These are phyloP conservation scores for Triticum timopheevii DNA, from an alignment of 176 grass and related monocot species.

Conservation along the genomic window DNA sequence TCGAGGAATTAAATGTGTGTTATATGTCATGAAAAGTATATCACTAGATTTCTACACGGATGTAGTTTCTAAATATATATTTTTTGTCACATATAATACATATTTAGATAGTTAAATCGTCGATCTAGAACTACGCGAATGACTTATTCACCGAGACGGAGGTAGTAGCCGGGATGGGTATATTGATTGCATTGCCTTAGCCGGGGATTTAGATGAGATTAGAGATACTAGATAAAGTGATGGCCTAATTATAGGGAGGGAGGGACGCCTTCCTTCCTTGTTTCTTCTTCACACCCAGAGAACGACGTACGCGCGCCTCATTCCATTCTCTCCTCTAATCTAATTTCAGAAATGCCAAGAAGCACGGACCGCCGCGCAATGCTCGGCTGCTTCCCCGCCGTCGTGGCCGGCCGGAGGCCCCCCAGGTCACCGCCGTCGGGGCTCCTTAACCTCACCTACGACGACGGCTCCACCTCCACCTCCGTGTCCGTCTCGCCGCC, in stretches of 20 bases:
- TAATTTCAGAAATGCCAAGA: background rate
- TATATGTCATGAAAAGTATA: too few relatives aligned
- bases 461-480: conserved; percentile 22
- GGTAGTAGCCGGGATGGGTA: background rate
- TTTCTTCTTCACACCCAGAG: conserved; percentile 10
- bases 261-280: background rate
- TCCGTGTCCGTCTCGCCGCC: conserved; percentile 25
- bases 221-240: too few relatives aligned
- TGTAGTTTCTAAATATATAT: too few relatives aligned
- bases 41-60: too few relatives aligned
- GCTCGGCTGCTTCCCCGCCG: conserved; percentile 58
- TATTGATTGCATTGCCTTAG: background rate
- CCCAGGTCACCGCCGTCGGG: conserved; percentile 6
- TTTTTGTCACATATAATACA: too few relatives aligned
- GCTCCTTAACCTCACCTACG: background rate
- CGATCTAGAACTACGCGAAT: too few relatives aligned
- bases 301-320: conserved; percentile 1
- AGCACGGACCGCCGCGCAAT: conserved; percentile 40
- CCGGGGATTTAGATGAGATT: background rate
- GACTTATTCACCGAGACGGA: too few relatives aligned
- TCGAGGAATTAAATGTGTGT: too few relatives aligned
- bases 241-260: conserved; percentile 27
- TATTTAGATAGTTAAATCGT: too few relatives aligned
- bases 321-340: background rate
- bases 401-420: conserved; percentile 3